Base-by-base conservation (phyloP, 2,329 filamentous ascomycete genomes). In the Lecanicillium sp. region DNA sequence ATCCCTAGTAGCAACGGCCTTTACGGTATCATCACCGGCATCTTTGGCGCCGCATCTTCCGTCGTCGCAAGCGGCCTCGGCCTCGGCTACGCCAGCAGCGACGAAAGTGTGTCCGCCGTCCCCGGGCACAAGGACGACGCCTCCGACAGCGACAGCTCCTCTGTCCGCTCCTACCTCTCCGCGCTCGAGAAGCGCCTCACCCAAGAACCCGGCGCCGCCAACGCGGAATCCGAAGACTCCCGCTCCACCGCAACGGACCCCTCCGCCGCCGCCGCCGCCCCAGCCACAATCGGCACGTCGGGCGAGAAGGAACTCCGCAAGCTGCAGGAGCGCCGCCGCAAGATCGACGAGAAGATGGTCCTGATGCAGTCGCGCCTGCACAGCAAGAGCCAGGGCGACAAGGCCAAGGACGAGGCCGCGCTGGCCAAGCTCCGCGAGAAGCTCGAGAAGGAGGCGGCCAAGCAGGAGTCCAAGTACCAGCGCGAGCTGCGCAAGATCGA, bases 401-500 rank as follows among this genome's bases (percentile, higher is more conserved):
- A 73, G 53, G 67, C 70, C 42, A 68, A 75, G 48, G 77, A 83
- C 38, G 69, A 68, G 42, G 63, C 68, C 2, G 69, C 71, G 2
- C 53, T 80, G 5, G 71, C 74, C 24, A 84, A 81, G 60, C 70
- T 81, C 7, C 74, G 76, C 24, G 79, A 84, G 59, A 83, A 78
- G 58, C 80, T 86, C 61, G 75, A 80, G 38, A 72, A 69, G 40
- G 81, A 85, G 54, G 61, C 83, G 0, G 76, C 78, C 36, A 86
- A 84, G 59, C 78, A 83, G 44, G 78, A 84, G 55, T 81, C 81
- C 27, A 84, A 82, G 55, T 82, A 83, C 56, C 74, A 76, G 53
- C 74, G 74, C 11, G 83, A 88, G 58, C 67, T 86, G 38, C 68
- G 69, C 52, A 84, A 83, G 62, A 66, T 86, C 2, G 79, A 87